Base-by-base conservation (phyloP, 75 land plant species). In the Cunninghamia lanceolata region DNA sequence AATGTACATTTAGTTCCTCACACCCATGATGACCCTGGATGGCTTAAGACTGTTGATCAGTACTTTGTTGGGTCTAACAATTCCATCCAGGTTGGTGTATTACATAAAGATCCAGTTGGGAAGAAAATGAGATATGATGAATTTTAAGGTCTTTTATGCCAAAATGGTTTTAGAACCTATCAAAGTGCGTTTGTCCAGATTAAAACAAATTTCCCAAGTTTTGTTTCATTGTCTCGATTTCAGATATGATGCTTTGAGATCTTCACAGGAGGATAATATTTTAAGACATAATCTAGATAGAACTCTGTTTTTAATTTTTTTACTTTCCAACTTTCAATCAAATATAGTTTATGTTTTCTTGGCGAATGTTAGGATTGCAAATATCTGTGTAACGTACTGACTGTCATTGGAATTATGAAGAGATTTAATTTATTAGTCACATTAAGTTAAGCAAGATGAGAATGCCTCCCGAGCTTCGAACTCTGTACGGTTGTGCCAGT, bases 41-140 rank as follows among this genome's bases (percentile, higher is more conserved):
- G 97, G 97, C 87, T 95, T 66, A 95, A 95, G 91, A 95, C 96
- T 15, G 83, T 95, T 71, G 97, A 95, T 91, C 96, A 95, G 89
- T 95, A 95, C 87, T 95, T 89, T 68, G 91, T 94, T 82, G 97
- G 97, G 38, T 90, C 96, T 3, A 95, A 95, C 82, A 94, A 92
- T 82, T 88, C 89, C 15, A 94, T 95, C 84, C 97, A 94, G 97
- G 97, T 95, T 42, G 35, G 85, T 83, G 11, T 34, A 73, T 11
- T 73, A 73, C 16, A 0, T 13, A 34, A 25, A 25, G n/a, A 63
- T 28, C 9, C 30, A 63, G 7, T 59, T 1, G 25, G 25, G 25
- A 59, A 59, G 25, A 59, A 59, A 59, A 59, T 21, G 0, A 63
- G 2, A 25, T 63, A 63, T 25, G 7, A 56, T 63, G 68, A 63